Base-by-base conservation (phyloP, 2,329 filamentous ascomycete species). In the Colletotrichum sp. region DNA sequence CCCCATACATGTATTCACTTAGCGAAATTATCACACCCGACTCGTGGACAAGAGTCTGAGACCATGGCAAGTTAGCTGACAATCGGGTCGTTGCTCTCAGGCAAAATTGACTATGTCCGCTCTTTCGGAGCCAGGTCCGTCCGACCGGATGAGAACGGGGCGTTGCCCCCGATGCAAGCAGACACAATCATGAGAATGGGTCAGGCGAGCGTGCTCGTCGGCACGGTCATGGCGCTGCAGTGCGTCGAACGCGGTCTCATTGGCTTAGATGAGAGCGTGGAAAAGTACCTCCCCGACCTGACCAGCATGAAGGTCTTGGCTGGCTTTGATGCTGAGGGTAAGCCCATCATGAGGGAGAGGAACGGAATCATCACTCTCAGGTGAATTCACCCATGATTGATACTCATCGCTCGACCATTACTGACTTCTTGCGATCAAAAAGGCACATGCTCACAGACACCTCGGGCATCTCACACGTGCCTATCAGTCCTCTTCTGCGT, bases 241-340 rank as follows among this genome's bases (percentile, higher is more conserved):
- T 86, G 87, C 64, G 88, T 92, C 4, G 90, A 92, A 38, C 84
- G 87, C 8, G 89, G 88, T 0, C 81, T 87, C 1, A 78, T 91
- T 2, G 80, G 79, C 2, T 82, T 91, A 0, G 84, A 87, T 10
- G 86, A 85, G 6, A 86, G 90, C 71, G 78, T 91, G 1, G 83
- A 84, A 1, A 55, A 78, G 1, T 64, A 89, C 5, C 81, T 88
- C 2, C 90, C 90, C 0, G 89, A 90, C 61, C 83, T 92, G 1
- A 84, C 84, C 0, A 80, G 80, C 4, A 86, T 89, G 73, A 81
- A 87, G n/a, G 84, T 92, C 48, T 77, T 92, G 12, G 85, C 83
- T 0, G 87, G 86, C 2, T 90, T 88, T 73, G 81, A 85, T 16
- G 85, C 86, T 0, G 81, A 86, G 2, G 86, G 82, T 18, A 81